These are phyloP conservation scores for Escovopsis weberi DNA, from an alignment of 2,329 filamentous ascomycete species.

Conservation along the genomic window DNA sequence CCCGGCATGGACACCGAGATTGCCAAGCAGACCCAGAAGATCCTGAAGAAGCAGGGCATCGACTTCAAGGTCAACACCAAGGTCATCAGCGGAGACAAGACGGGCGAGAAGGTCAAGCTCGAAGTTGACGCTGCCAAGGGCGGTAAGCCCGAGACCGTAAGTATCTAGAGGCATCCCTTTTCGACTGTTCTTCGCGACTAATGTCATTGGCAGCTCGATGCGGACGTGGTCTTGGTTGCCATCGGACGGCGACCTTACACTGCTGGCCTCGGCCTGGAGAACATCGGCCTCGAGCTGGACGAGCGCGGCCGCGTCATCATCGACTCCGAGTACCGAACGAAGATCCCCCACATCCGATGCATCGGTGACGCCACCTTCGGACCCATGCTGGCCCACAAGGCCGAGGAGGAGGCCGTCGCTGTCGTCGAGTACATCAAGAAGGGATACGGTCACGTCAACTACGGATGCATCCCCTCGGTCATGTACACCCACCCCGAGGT, in stretches of 20 bases:
- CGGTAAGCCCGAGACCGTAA: conserved; percentile 80
- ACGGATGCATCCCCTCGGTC: conserved; percentile 90
- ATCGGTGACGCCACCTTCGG: conserved; percentile 95
- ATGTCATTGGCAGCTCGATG: conserved; percentile 50
- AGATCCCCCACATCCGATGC: conserved; percentile 90
- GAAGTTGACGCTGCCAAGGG: conserved; percentile 88
- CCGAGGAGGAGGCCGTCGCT: conserved; percentile 93
- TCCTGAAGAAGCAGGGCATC: conserved; percentile 89
- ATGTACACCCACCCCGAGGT: conserved; percentile 99
- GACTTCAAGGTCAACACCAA: conserved; percentile 98
- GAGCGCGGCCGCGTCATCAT: conserved; percentile 92
- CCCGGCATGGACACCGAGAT: conserved; percentile 96
- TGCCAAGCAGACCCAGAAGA: conserved; percentile 81
- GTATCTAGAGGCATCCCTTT: conserved; percentile 16
- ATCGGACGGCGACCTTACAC: conserved; percentile 96
- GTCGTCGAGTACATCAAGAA: conserved; percentile 96
- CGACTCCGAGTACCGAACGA: conserved; percentile 97
- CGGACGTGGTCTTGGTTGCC: conserved; percentile 89
- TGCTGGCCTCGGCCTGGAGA: conserved; percentile 78
- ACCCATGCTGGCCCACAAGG: conserved; percentile 98
- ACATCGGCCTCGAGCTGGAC: conserved; percentile 81
- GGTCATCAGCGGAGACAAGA: conserved; percentile 72
- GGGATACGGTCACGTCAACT: conserved; percentile 97
- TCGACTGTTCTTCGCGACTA: background rate
- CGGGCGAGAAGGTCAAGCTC: conserved; percentile 63